Conservation (phyloP, 345 rosid genomes). For the Brassica carinata region DNA sequence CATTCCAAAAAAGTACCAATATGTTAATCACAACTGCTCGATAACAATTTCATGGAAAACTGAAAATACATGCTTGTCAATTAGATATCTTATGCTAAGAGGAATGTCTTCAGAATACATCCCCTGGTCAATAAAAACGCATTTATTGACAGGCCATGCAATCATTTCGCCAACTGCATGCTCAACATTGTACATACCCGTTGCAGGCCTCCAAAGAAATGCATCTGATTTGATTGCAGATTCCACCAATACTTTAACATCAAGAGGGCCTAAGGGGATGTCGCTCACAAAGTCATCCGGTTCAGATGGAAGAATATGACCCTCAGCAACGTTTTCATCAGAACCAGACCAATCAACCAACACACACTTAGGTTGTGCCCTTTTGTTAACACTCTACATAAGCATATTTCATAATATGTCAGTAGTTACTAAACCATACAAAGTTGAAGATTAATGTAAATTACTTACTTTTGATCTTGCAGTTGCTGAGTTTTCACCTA, state of each 20-base stretch:
- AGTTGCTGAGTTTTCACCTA: slow-evolving; percentile 3
- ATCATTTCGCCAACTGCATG: background rate
- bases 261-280: background rate
- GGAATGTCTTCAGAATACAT: background rate
- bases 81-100: background rate
- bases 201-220: slow-evolving; percentile 1
- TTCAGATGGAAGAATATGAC: background rate
- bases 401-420: background rate
- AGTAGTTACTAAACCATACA: background rate
- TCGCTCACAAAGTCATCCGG: background rate
- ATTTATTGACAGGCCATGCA: background rate
- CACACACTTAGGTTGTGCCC: background rate
- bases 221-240: background rate
- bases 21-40: too few relatives aligned
- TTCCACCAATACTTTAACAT: background rate
- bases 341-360: background rate
- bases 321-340: background rate
- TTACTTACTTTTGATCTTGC: background rate
- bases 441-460: background rate
- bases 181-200: background rate
- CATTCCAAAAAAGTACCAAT: background rate
- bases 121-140: background rate
- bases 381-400: background rate
- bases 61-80: background rate
- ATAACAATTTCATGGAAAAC: background rate